Conservation (phyloP, 805 yeast genomes). For the Ogataea populi-albae region DNA sequence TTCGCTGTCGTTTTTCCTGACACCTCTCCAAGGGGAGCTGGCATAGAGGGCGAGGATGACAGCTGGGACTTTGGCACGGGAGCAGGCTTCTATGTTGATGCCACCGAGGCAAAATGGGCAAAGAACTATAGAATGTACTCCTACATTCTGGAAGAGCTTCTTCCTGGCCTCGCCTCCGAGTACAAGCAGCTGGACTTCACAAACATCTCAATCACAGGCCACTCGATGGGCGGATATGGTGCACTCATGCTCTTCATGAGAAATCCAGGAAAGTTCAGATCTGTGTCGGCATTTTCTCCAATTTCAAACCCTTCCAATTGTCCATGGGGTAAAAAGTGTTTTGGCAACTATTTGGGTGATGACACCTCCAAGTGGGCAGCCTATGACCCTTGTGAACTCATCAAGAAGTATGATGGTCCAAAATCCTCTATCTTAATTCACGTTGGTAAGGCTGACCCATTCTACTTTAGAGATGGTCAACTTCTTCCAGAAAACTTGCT, state of each 20-base stretch:
- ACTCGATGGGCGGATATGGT: conserved; percentile 98
- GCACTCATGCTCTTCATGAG: conserved; percentile 67
- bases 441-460: conserved; percentile 77
- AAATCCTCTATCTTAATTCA: conserved; percentile 69
- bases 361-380: conserved; percentile 60
- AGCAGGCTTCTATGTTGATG: conserved; percentile 92
- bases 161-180: conserved; percentile 43
- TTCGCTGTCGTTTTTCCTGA: conserved; percentile 93
- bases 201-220: conserved; percentile 82
- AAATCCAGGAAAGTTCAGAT: conserved; percentile 68
- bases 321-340: conserved; percentile 89
- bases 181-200: conserved; percentile 55
- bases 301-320: conserved; percentile 73
- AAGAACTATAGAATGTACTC: conserved; percentile 82
- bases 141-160: conserved; percentile 75
- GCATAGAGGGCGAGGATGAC: conserved; percentile 63
- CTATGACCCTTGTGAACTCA: conserved; percentile 82
- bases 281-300: conserved; percentile 90
- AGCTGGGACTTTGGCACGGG: conserved; percentile 90
- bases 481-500: conserved; percentile 73
- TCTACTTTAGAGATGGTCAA: conserved; percentile 50
- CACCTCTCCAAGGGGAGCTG: conserved; percentile 90
- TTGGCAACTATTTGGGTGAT: conserved; percentile 70
- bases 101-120: conserved; percentile 69
- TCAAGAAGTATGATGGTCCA: conserved; percentile 54